Evolutionary conservation across 2,329 filamentous ascomycete species (phyloP), one percentile per base, ranked within the genome.

Genomic region (Cladosporium sp.): DNA sequence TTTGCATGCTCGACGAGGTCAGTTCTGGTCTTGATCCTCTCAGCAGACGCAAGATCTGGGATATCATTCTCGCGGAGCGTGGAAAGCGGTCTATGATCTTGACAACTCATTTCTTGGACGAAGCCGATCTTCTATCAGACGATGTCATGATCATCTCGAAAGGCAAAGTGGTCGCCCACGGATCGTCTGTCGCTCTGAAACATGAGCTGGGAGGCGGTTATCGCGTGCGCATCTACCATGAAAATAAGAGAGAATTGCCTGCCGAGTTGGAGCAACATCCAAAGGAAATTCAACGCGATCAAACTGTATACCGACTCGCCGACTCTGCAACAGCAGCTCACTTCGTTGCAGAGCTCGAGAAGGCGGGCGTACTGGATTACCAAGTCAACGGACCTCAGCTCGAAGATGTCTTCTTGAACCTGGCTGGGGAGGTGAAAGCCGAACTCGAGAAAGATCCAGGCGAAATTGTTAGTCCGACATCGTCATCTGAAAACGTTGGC

Each of bases 71-170:
- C 11, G 86, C 86, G 1, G 90, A 95, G 67, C 82, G 91, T 51
- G 90, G 89, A 16, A 77, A 77, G 53, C 77, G 91, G 36, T 95
- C 91, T 0, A 86, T 95, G 59, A 80, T 96, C 36, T 69, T 96
- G 51, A 96, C 91, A 0, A 96, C 91, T 0, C 92, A 96, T 66
- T 96, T 95, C 67, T 76, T 96, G 7, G 92, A 96, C 61, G 92
- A 96, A 68, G 92, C 91, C 0, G 91, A 96, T 62, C 74, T 95
- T 1, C 77, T 96, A 1, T 86, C 90, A 0, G 92, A 96, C 62
- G 85, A 91, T 54, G 94, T 96, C 56, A 87, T 85, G 1, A 88
- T 96, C 47, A 72, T 96, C 9, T 94, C 88, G 3, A 91, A 89
- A 63, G 91, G 91, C 16, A 83, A 82, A 1, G 75, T 95, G 2